Evolutionary conservation across 2,329 filamentous ascomycete genomes (phyloP), one percentile per base, ranked within the genome.

Genomic region (Pseudogymnoascus sp.): DNA sequence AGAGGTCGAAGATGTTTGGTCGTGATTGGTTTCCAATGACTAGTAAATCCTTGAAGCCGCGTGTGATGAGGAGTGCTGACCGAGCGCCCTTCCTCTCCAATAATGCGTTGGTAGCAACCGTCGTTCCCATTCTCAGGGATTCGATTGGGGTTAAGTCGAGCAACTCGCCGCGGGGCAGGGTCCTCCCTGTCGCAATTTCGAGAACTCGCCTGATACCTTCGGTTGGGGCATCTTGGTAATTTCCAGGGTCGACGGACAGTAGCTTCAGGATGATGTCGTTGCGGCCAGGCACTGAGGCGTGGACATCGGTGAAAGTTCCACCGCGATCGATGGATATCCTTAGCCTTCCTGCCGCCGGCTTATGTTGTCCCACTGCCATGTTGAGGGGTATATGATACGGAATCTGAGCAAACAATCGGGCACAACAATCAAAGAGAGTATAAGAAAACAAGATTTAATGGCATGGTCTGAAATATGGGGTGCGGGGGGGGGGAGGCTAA

Each of bases 71-170:
- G 72, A 91, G 82, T 1, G 86, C 89, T 69, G 88, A 88, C 62
- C 79, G 81, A 71, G 89, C 87, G 14, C 89, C 89, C 71, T 91
- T 91, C 22, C 87, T 76, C 69, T 90, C 87, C 1, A 91, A 76
- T n/a, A 91, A 74, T 0, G 89, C 88, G 75, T 91, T 91, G 0
- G 88, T 91, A 0, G 88, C 88, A 6, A 91, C 86, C 0, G 88
- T 91, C 1, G 89, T 91, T 12, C 89, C 89, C 82, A 91, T 90
- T 7, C 88, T 82, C 70, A 90, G 90, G 62, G 84, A 87, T 71
- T 87, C 86, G 72, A 87, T 83, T 69, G 82, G 77, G 33, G 81
- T 82, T 1, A 84, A 88, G 72, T 88, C 85, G 6, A 89, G 75
- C 2, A 83, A 78, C 69, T 85, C 75, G 12, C 84, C 85, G 59